These are phyloP conservation scores for Neurospora discreta DNA, from an alignment of 495 filamentous ascomycete species.

Conservation along the genomic window DNA sequence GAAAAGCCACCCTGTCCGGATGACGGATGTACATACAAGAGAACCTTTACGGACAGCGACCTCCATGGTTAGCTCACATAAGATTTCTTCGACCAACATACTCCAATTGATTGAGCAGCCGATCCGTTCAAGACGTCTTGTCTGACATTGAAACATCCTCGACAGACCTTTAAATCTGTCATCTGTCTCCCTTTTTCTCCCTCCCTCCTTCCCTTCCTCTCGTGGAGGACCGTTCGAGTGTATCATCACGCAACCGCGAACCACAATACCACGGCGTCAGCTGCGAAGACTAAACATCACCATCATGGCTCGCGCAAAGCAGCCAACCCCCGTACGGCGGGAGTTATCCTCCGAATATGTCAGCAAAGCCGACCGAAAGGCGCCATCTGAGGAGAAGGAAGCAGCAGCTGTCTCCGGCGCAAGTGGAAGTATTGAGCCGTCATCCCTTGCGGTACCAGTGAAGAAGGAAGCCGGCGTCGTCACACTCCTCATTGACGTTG, in stretches of 20 bases:
- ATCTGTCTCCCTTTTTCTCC: neutral
- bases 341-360: slow-evolving; percentile 53
- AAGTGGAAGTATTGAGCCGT: neutral
- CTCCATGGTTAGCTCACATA: neutral
- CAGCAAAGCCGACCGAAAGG: slow-evolving; percentile 25
- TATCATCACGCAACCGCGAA: neutral
- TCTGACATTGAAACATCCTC: neutral
- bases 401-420: neutral
- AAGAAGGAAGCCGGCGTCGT: slow-evolving; percentile 43
- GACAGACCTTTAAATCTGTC: neutral
- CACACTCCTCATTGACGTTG: slow-evolving; percentile 76
- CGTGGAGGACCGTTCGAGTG: neutral
- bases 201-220: neutral
- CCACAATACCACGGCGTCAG: neutral
- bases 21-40: neutral
- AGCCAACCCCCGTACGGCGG: slow-evolving; percentile 53
- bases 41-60: neutral
- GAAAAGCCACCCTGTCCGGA: neutral
- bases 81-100: neutral
- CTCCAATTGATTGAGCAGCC: neutral
- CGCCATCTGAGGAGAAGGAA: slow-evolving; percentile 7
- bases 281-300: neutral
- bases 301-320: slow-evolving; percentile 62
- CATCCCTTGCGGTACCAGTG: slow-evolving; percentile 3
- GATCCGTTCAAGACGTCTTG: neutral